Percentiles rank a stretch among this genome's conserved stretches.
phyloP scores from a whole-genome alignment of 2,329 filamentous ascomycete species.

The Epicoccum nigrum region DNA sequence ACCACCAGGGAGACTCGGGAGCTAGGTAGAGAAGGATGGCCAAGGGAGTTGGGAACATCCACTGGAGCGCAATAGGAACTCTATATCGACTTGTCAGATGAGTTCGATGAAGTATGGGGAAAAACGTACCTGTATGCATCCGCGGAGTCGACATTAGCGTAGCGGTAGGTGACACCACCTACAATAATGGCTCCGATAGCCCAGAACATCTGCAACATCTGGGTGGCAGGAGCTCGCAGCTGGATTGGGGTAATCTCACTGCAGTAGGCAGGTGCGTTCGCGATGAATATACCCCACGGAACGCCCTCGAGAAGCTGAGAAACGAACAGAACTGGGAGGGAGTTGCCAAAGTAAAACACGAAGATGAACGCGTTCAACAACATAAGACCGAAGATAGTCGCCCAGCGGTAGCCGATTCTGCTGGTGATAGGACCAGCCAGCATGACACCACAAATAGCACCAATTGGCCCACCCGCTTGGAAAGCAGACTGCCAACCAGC shows the following conservation, averaged over 20 bases:
- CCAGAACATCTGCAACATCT: conserved; percentile 72
- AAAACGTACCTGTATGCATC: conserved; percentile 29
- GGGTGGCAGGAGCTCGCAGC: conserved; percentile 63
- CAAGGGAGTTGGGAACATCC: conserved; percentile 54
- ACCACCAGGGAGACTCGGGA: conserved; percentile 60
- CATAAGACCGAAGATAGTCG: conserved; percentile 63
- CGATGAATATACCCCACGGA: conserved; percentile 71
- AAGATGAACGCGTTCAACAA: conserved; percentile 66
- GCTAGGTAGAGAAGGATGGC: conserved; percentile 54
- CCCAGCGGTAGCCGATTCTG: conserved; percentile 64
- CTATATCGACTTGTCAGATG: conserved; percentile 21
- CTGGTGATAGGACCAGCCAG: conserved; percentile 67
- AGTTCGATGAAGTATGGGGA: not conserved
- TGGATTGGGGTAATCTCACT: conserved; percentile 65
- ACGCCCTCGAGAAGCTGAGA: conserved; percentile 66
- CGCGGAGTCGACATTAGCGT: conserved; percentile 44
- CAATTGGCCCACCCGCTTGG: conserved; percentile 61
- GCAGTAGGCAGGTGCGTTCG: conserved; percentile 68
- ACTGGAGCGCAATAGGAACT: conserved; percentile 48
- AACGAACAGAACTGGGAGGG: conserved; percentile 55
- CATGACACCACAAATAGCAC: conserved; percentile 66
- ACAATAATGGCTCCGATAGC: conserved; percentile 68
- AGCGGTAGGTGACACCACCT: conserved; percentile 61
- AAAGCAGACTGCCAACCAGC: conserved; percentile 65
- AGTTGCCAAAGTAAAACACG: conserved; percentile 63